A percentile compares a stretch with the other conserved stretches of the same genome.
phyloP scores from a whole-genome alignment of 306 rosid genomes.

The Trifolium repens region DNA sequence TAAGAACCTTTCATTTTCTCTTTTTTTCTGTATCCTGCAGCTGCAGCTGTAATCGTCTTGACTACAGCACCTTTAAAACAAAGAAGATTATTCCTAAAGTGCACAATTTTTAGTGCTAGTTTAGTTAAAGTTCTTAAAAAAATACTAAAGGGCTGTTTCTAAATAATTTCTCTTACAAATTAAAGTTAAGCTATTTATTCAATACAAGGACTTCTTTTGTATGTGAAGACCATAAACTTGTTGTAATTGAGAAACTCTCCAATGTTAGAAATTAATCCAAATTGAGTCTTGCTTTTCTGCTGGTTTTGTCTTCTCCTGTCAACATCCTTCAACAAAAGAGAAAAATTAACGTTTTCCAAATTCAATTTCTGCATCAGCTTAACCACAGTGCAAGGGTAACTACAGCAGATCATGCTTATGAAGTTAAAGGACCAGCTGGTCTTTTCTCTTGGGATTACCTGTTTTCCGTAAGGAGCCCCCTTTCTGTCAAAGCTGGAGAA shows the following conservation, averaged over 20 bases:
- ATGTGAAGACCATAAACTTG: neutral
- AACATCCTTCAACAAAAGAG: neutral
- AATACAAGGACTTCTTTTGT: neutral
- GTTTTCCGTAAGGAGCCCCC: slow-evolving; percentile 78
- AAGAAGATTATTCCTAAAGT: slow-evolving; percentile 15
- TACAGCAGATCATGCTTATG: slow-evolving; percentile 83
- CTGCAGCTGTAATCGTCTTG: neutral
- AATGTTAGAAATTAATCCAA: neutral
- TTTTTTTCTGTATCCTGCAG: slow-evolving; percentile 16
- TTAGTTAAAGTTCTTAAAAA: neutral
- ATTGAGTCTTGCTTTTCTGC: neutral
- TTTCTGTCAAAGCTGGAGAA: slow-evolving; percentile 85
- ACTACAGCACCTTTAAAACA: slow-evolving; percentile 19
- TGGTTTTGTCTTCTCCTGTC: slow-evolving; percentile 18
- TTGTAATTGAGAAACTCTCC: neutral
- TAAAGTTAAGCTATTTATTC: neutral
- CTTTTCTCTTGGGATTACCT: slow-evolving; percentile 91
- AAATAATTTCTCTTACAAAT: neutral
- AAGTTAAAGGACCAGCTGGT: slow-evolving; percentile 87
- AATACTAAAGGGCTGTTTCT: neutral
- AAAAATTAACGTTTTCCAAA: slow-evolving; percentile 26
- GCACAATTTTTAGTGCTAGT: neutral
- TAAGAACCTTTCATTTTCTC: slow-evolving; percentile 47
- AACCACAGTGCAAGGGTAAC: slow-evolving; percentile 80
- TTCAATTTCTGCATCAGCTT: slow-evolving; percentile 58